phyloP scores from a whole-genome alignment of 176 grass and related monocot genomes.

The Cenchrus fungigraminus region DNA sequence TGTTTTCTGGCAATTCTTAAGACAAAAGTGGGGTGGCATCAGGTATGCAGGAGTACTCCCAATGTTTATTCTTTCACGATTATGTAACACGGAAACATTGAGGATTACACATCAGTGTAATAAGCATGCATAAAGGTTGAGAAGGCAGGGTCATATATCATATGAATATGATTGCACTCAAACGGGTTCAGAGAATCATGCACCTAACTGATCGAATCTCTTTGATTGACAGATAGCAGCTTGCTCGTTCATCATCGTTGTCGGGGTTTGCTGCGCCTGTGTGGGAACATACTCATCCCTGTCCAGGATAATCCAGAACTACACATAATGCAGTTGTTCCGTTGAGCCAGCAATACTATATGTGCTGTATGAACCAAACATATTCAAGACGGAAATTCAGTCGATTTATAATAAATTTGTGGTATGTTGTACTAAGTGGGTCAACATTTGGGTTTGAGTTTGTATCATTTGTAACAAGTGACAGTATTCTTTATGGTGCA shows the following conservation, averaged over 20 bases:
- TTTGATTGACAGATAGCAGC: conserved; percentile 32
- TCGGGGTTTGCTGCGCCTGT: conserved; percentile 53
- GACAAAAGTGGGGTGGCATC: conserved; percentile 63
- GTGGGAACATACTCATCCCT: conserved; percentile 63
- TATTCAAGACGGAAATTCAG: conserved; percentile 1
- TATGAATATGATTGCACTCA: neutral
- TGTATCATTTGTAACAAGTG: neutral
- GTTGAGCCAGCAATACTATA: neutral
- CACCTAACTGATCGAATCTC: neutral
- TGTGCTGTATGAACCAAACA: conserved; percentile 1
- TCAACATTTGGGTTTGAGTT: neutral
- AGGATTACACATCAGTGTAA: neutral
- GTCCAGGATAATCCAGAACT: conserved; percentile 59
- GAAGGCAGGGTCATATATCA: neutral
- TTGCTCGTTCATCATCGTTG: conserved; percentile 54
- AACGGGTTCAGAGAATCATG: neutral
- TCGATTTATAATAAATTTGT: neutral
- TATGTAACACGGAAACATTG: neutral
- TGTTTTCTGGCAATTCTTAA: conserved; percentile 85
- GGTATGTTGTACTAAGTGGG: neutral
- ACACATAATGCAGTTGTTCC: conserved; percentile 23
- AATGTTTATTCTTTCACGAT: neutral
- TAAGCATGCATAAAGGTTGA: neutral
- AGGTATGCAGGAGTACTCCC: conserved; percentile 49
- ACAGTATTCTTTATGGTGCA: neutral